Conservation (phyloP, 768 basidiomycete genomes). For the Termitomyces sp. region DNA sequence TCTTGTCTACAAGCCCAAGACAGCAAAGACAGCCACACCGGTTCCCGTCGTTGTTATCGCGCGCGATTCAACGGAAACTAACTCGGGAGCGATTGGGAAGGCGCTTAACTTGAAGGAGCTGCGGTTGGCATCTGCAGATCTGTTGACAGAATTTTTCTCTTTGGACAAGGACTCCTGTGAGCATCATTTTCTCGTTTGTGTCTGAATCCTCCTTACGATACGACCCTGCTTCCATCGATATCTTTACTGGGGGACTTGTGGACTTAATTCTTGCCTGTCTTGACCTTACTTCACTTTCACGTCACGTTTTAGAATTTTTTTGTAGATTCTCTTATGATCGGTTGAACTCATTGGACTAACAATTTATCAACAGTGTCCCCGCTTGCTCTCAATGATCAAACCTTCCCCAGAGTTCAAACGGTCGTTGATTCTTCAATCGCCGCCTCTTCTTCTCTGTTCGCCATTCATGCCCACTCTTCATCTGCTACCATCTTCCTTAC, state of each 20-base stretch:
- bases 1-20: conserved; percentile 94
- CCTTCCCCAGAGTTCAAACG: conserved; percentile 66
- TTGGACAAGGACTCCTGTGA: conserved; percentile 82
- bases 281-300: not conserved
- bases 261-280: not conserved
- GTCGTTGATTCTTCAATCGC: conserved; percentile 78
- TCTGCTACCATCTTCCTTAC: conserved; percentile 71
- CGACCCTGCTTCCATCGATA: not conserved
- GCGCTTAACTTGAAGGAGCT: conserved; percentile 83
- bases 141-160: conserved; percentile 78
- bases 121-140: conserved; percentile 79
- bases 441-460: conserved; percentile 60
- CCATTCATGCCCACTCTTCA: conserved; percentile 71
- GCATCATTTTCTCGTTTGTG: conserved; percentile 18
- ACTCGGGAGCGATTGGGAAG: conserved; percentile 71
- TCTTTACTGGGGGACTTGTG: not conserved
- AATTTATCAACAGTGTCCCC: conserved; percentile 61
- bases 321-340: not conserved
- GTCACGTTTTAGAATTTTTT: not conserved
- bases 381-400: conserved; percentile 59
- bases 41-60: conserved; percentile 87
- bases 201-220: not conserved
- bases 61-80: conserved; percentile 78
- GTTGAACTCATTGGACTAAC: not conserved
- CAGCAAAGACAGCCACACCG: conserved; percentile 81